Percentiles rank a stretch among this genome's conserved stretches.
Evolutionary conservation across 805 yeast genomes (phyloP).

Genomic region (Kuraishia capsulata): DNA sequence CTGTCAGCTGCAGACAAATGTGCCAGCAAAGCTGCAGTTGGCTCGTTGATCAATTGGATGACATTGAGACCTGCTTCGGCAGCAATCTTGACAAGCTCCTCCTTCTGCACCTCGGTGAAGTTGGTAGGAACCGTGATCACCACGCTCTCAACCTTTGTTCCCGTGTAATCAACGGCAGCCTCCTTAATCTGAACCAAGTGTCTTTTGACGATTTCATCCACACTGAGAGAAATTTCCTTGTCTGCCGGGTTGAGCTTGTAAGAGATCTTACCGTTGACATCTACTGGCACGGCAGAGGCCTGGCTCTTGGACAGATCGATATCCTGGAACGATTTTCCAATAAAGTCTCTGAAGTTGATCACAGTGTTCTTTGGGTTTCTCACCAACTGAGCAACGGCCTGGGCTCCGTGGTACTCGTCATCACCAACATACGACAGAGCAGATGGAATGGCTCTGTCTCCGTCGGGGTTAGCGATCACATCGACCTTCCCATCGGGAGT

Average conservation of each 20-base stretch:
- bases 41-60: constrained; percentile 85
- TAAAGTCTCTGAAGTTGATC: constrained; percentile 85
- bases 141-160: constrained; percentile 68
- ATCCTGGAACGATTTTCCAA: constrained; percentile 66
- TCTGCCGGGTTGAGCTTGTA: constrained; percentile 44
- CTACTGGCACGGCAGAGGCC: constrained; percentile 59
- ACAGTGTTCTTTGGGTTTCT: constrained; percentile 86
- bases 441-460: constrained; percentile 95
- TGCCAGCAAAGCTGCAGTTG: constrained; percentile 83
- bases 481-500: constrained; percentile 84
- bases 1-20: constrained; percentile 47
- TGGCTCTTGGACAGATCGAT: constrained; percentile 59
- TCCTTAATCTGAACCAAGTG: constrained; percentile 73
- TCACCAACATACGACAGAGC: constrained; percentile 84
- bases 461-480: constrained; percentile 98
- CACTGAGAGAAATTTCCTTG: constrained; percentile 50
- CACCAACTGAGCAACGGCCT: constrained; percentile 85
- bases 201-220: constrained; percentile 74
- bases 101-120: constrained; percentile 66
- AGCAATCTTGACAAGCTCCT: constrained; percentile 52
- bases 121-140: constrained; percentile 90
- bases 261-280: constrained; percentile 56
- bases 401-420: constrained; percentile 96
- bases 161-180: constrained; percentile 91
- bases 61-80: constrained; percentile 68